Evolutionary conservation across 78 protist species (phyloP).

Genomic region (Pigoraptor vietnamica): DNA sequence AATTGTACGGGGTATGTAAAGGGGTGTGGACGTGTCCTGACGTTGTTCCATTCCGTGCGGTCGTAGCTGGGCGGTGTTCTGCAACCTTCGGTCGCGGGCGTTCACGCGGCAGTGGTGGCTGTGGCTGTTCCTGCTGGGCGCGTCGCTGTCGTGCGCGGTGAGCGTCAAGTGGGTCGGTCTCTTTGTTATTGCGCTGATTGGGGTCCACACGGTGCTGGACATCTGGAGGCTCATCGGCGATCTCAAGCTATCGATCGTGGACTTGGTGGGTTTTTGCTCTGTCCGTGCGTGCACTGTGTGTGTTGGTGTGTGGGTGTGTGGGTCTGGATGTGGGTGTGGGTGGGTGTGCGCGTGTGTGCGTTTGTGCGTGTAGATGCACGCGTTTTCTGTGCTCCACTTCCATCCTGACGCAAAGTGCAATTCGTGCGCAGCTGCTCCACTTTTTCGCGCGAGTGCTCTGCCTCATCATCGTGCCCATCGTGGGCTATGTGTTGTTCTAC

Average conservation of each 20-base stretch:
- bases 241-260: background rate
- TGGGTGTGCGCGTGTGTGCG: background rate
- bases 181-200: constrained; percentile 32
- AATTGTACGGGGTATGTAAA: too few relatives aligned
- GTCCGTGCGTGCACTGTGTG: too few relatives aligned
- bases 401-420: background rate
- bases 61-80: too few relatives aligned
- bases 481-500: background rate
- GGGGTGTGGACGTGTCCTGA: too few relatives aligned
- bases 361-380: background rate
- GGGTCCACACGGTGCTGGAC: constrained; percentile 19
- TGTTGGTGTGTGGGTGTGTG: background rate
- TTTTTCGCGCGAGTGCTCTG: constrained; percentile 16
- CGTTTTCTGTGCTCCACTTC: background rate
- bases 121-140: constrained; percentile 30
- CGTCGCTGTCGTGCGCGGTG: constrained; percentile 10
- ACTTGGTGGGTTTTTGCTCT: background rate
- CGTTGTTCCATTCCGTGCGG: too few relatives aligned
- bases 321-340: too few relatives aligned
- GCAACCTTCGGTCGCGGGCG: too few relatives aligned
- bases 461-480: constrained; percentile 11
- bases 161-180: constrained; percentile 50
- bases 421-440: background rate
- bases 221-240: background rate
- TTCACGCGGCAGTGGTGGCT: constrained; percentile 23